Evolutionary conservation across 202 grass and related monocot species (phyloP).

Genomic region (Carex sylvatica): DNA sequence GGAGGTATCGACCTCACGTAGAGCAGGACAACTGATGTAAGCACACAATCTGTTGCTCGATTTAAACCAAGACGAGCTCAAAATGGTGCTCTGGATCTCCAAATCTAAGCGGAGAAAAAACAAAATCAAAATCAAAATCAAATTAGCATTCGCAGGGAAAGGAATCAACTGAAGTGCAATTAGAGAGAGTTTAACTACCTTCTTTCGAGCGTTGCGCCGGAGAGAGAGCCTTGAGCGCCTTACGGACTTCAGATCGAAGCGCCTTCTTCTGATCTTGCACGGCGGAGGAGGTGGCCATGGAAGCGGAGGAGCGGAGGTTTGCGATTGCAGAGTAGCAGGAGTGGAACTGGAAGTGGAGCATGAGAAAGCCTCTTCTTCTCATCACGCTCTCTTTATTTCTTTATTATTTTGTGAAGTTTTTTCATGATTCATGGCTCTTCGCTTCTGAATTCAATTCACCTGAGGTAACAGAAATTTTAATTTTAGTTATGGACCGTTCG

Average conservation of each 20-base stretch:
- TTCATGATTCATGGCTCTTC: neutral
- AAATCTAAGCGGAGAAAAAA: conserved; percentile 21
- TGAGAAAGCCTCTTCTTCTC: neutral
- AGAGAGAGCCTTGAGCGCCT: conserved; percentile 62
- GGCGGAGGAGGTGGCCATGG: neutral
- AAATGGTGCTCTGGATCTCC: conserved; percentile 64
- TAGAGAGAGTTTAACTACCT: conserved; percentile 25
- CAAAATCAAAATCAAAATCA: too few relatives aligned
- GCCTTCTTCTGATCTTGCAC: conserved; percentile 59
- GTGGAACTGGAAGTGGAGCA: conserved; percentile 15
- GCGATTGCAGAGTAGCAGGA: neutral
- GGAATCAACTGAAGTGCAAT: too few relatives aligned
- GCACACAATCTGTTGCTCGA: conserved; percentile 58
- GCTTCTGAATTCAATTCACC: neutral
- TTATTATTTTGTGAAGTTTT: neutral
- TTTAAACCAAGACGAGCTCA: conserved; percentile 86
- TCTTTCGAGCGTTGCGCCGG: conserved; percentile 57
- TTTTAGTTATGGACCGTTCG: too few relatives aligned
- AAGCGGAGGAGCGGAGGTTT: neutral
- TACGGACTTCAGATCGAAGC: conserved; percentile 60
- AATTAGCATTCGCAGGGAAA: too few relatives aligned
- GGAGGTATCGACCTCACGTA: conserved; percentile 86
- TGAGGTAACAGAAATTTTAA: neutral
- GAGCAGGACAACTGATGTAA: conserved; percentile 68
- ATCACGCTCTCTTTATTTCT: neutral